phyloP scores from a whole-genome alignment of 352 stramenopile genomes.

The Phytopythium helicoides region DNA sequence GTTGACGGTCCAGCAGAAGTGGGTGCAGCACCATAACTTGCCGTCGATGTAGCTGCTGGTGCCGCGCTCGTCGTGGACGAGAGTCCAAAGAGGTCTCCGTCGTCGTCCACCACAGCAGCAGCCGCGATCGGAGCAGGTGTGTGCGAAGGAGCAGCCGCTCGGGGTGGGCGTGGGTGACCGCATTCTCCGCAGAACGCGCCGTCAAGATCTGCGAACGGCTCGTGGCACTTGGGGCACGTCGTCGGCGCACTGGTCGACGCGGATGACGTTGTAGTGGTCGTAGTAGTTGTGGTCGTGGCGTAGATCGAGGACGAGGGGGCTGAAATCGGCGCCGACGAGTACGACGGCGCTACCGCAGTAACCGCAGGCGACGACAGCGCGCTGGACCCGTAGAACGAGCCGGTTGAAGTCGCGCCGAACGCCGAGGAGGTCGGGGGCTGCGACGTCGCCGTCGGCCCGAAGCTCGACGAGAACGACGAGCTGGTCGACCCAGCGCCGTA shows the following conservation, averaged over 20 bases:
- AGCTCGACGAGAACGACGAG: slow-evolving; percentile 9
- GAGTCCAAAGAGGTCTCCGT: slow-evolving; percentile 59
- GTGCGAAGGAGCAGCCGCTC: slow-evolving; percentile 4
- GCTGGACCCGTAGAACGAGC: slow-evolving; percentile 13
- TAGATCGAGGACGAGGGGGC: slow-evolving; percentile 6
- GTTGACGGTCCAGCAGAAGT: slow-evolving; percentile 1
- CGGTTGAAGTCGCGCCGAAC: not conserved
- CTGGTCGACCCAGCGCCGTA: slow-evolving; percentile 1
- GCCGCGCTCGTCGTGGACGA: slow-evolving; percentile 26
- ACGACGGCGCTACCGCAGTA: slow-evolving; percentile 12
- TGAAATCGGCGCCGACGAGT: slow-evolving; percentile 9
- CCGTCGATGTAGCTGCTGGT: slow-evolving; percentile 8
- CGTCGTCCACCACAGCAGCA: slow-evolving; percentile 21
- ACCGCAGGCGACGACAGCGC: slow-evolving; percentile 11
- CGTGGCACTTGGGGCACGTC: slow-evolving; percentile 47
- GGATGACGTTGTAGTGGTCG: slow-evolving; percentile 8
- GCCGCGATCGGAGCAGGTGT: not conserved
- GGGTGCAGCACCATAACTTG: not conserved
- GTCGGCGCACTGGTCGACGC: not conserved
- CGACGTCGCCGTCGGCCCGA: slow-evolving; percentile 4
- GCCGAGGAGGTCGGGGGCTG: slow-evolving; percentile 5
- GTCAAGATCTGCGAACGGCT: slow-evolving; percentile 48
- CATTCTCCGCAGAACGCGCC: slow-evolving; percentile 78
- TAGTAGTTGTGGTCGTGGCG: slow-evolving; percentile 12
- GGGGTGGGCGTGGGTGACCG: slow-evolving; percentile 40